Evolutionary conservation across 139 green algal species (phyloP), one percentile per base, ranked within the genome.

Genomic region (Zygnema cylindricum): DNA sequence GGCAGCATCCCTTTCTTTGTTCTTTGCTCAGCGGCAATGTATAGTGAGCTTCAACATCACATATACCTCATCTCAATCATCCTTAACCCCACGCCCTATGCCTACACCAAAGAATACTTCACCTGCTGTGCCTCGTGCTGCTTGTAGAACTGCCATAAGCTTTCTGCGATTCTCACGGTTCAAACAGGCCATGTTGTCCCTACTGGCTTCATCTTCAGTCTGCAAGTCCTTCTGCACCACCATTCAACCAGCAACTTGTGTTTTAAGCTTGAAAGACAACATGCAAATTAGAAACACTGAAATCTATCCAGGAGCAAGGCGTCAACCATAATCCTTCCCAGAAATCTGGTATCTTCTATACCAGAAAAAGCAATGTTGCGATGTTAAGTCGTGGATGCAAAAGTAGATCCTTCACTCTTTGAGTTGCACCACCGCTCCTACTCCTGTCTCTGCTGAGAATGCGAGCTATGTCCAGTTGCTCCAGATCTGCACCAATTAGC

Each of bases 331-430:
- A n/a, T n/a, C n/a, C n/a, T n/a, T n/a, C n/a, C n/a, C n/a, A n/a
- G 49, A 63, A 63, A 16, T 63, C 16, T 16, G 7, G 16, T 63
- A 16, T 63, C 16, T 7, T 16, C 71, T 33, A 73, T 87, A 87
- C 82, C 23, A 35, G 25, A 32, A 89, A 89, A 32, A 89, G 36
- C 38, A 89, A 40, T 43, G 81, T 42, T 41, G 43, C 36, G 55
- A 76, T 35, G 32, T 89, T 89, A 32, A 89, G 78, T 22, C 39
- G 81, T 25, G 85, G 85, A 63, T 89, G 85, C 32, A 89, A 76
- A 73, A 89, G 77, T 23, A 89, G 40, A 76, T 55, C 81, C 33
- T 57, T 40, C 30, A 87, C 40, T 40, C n/a, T n/a, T 21, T 76
- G 85, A 35, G 86, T 41, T 3, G 85, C 41, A 1, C 69, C 35